Conservation (phyloP, 441 rosid genomes). For the Arabidopsis hybrid region DNA sequence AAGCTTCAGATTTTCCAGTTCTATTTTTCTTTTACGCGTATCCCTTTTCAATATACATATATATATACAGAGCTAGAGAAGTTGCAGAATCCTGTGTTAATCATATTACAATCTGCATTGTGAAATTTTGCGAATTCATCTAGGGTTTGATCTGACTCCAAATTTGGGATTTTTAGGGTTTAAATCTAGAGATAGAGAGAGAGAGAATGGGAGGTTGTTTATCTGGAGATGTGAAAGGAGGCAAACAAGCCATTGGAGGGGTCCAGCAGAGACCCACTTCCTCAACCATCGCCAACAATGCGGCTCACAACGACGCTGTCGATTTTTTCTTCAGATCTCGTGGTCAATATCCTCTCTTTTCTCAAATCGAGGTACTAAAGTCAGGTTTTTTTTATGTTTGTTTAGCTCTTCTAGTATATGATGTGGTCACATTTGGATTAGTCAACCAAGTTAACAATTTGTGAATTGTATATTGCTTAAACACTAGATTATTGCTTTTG, state of each 20-base stretch:
- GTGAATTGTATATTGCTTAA: conserved; percentile 15
- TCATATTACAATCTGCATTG: neutral
- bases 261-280: conserved; percentile 46
- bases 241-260: conserved; percentile 73
- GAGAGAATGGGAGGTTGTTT: conserved; percentile 60
- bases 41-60: neutral
- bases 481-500: too few relatives aligned
- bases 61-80: neutral
- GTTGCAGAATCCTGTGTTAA: neutral
- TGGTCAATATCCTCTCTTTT: conserved; percentile 56
- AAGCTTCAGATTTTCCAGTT: neutral
- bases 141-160: neutral
- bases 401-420: too few relatives aligned
- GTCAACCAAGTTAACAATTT: conserved; percentile 1
- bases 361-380: conserved; percentile 66
- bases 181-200: neutral
- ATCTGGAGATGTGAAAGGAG: conserved; percentile 63
- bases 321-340: conserved; percentile 62
- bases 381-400: neutral
- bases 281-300: conserved; percentile 31
- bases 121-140: neutral
- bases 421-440: neutral
- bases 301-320: conserved; percentile 64
- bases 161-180: conserved; percentile 3
- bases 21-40: neutral